Base-by-base conservation (phyloP, 306 rosid genomes). In the Vigna angularis region DNA sequence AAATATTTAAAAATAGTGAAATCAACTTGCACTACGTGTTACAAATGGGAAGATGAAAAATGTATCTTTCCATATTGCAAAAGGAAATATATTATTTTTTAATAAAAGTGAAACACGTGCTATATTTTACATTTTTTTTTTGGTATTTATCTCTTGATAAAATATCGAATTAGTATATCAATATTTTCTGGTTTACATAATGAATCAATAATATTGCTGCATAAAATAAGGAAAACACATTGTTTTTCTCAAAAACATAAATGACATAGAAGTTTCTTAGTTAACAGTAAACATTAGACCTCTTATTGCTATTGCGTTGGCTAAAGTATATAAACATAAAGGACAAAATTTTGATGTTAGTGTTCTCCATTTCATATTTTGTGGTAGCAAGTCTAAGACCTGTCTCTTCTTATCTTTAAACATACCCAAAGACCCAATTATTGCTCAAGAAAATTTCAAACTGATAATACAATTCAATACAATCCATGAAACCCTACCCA, bases 371-470 rank as follows among this genome's bases (percentile, higher is more conserved):
- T 65, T 80, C 12, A 15, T 15, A 47, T 71, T 76, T 34, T 84
- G 85, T 81, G 85, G 74, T 49, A 51, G 15, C 3, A 17, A 81
- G 51, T 26, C 52, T 34, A 16, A 58, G 75, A 17, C 53, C 44
- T 73, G 83, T 74, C 78, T 73, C 50, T 52, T 81, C 83, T 77
- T 77, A 81, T 84, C 87, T 69, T 76, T 71, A 71, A 70, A 66
- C 55, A 74, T 74, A 69, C 32, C 79, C 40, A 0, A 45, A 9
- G 63, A 36, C 9, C 73, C 57, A 80, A 72, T 83, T n/a, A 40
- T 49, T n/a, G 56, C 40, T 40, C 32, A 66, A 32, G 59, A 67
- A 67, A 84, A 65, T 76, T 75, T 49, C 32, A 59, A 50, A 61
- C 28, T 26, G 20, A 70, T 42, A 7, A 57, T 20, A 55, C 17